A percentile compares a stretch with the other conserved stretches of the same genome.
Conservation (phyloP, 2,329 filamentous ascomycete genomes). For the Penicillium sp. region DNA sequence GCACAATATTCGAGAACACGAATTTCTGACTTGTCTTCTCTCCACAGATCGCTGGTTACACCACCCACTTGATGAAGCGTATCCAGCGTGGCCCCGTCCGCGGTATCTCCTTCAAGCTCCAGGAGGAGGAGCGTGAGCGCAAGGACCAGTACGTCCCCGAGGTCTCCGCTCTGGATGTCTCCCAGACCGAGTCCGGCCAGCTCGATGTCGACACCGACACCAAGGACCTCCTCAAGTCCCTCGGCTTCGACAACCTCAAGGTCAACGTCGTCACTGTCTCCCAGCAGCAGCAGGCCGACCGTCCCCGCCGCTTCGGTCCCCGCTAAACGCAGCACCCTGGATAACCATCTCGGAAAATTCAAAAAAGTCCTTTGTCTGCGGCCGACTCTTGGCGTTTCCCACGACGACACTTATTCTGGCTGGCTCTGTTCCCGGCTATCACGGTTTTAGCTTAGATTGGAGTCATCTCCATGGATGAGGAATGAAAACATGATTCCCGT, state of each 20-base stretch:
- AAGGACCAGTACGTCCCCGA: constrained; percentile 99
- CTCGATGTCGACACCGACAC: constrained; percentile 96
- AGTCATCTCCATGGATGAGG: constrained; percentile 34
- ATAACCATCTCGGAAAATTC: constrained; percentile 17
- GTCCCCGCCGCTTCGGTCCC: constrained; percentile 72
- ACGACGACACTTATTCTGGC: constrained; percentile 31
- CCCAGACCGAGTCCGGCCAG: constrained; percentile 88
- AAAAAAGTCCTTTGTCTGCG: constrained; percentile 36
- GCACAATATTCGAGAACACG: background rate
- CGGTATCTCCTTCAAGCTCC: constrained; percentile 99
- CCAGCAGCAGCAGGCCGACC: constrained; percentile 85
- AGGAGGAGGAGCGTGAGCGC: constrained; percentile 99
- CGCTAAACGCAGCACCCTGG: constrained; percentile 27
- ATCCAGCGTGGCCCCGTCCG: constrained; percentile 99
- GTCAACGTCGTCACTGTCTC: constrained; percentile 92
- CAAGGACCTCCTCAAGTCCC: constrained; percentile 98
- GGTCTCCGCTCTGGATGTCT: constrained; percentile 97
- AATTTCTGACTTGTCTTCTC: constrained; percentile 5
- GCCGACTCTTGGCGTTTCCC: constrained; percentile 34
- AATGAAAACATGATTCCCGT: constrained; percentile 47
- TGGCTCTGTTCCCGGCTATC: constrained; percentile 30
- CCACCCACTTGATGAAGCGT: constrained; percentile 99
- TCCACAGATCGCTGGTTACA: constrained; percentile 90
- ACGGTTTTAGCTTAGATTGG: constrained; percentile 33
- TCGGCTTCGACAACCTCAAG: constrained; percentile 97